phyloP scores from a whole-genome alignment of 345 rosid genomes.

The Boechera retrofracta region DNA sequence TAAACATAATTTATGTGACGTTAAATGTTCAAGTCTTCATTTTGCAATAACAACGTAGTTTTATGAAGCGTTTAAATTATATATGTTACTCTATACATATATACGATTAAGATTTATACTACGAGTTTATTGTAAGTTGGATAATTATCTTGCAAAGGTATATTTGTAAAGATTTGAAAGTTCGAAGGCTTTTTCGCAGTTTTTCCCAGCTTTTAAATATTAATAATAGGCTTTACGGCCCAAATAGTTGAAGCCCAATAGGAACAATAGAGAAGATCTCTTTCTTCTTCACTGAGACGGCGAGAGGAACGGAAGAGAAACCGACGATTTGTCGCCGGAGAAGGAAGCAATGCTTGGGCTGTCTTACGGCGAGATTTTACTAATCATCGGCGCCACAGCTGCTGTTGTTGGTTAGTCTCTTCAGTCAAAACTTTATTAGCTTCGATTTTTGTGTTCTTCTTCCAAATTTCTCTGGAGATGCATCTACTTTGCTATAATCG shows the following conservation, averaged over 20 bases:
- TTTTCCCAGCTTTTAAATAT: neutral
- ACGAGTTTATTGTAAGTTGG: neutral
- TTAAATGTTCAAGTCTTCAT: neutral
- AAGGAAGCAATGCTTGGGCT: constrained; percentile 59
- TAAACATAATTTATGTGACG: too few species aligned
- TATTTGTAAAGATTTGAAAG: too few species aligned
- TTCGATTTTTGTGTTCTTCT: neutral
- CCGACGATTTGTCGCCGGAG: constrained; percentile 26
- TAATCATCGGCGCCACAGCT: constrained; percentile 66
- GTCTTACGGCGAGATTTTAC: constrained; percentile 72
- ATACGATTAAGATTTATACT: too few species aligned
- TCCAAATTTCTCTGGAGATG: neutral
- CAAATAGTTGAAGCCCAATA: neutral
- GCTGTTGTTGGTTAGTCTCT: constrained; percentile 63
- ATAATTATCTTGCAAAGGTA: neutral
- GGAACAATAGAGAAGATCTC: neutral
- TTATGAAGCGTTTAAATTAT: too few species aligned
- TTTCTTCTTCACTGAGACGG: constrained; percentile 25
- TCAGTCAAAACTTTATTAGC: neutral
- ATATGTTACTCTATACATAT: too few species aligned
- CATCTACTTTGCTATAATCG: neutral
- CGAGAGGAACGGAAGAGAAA: constrained; percentile 20
- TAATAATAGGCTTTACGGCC: constrained; percentile 13
- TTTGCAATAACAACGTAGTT: too few species aligned
- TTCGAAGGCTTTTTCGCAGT: neutral